Conservation (phyloP, 2,329 filamentous ascomycete species). For the Xylariaceae sp. region DNA sequence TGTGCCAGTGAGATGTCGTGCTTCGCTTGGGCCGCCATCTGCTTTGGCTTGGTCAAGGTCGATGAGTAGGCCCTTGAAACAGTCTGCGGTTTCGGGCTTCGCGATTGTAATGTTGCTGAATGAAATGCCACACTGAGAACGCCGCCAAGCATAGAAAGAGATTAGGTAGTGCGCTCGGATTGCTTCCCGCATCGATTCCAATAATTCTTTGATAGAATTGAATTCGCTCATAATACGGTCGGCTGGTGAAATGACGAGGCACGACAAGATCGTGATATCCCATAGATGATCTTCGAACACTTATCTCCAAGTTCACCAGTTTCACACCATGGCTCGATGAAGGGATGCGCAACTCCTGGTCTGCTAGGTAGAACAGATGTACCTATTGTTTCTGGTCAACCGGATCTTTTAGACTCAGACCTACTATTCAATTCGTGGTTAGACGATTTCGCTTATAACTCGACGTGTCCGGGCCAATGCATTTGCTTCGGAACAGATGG, state of each 20-base stretch:
- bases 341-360: neutral
- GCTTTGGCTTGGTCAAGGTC: slow-evolving; percentile 11
- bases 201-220: slow-evolving; percentile 7
- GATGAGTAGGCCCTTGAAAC: slow-evolving; percentile 17
- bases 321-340: neutral
- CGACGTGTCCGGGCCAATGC: neutral
- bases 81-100: neutral
- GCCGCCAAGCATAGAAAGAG: slow-evolving; percentile 10
- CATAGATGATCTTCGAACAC: neutral
- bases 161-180: slow-evolving; percentile 14
- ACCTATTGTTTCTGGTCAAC: slow-evolving; percentile 1
- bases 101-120: slow-evolving; percentile 18
- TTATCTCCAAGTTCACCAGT: neutral
- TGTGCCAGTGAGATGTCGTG: slow-evolving; percentile 11
- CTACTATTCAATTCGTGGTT: neutral
- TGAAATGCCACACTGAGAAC: slow-evolving; percentile 20
- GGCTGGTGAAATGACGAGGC: slow-evolving; percentile 3
- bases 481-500: slow-evolving; percentile 2
- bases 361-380: neutral
- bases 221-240: slow-evolving; percentile 7
- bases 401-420: slow-evolving; percentile 4
- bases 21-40: slow-evolving; percentile 1
- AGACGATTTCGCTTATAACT: slow-evolving; percentile 7
- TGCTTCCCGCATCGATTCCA: slow-evolving; percentile 13
- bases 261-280: slow-evolving; percentile 6